Conservation (phyloP, 192 early-diverging fungal species). For the Linnemannia elongata region DNA sequence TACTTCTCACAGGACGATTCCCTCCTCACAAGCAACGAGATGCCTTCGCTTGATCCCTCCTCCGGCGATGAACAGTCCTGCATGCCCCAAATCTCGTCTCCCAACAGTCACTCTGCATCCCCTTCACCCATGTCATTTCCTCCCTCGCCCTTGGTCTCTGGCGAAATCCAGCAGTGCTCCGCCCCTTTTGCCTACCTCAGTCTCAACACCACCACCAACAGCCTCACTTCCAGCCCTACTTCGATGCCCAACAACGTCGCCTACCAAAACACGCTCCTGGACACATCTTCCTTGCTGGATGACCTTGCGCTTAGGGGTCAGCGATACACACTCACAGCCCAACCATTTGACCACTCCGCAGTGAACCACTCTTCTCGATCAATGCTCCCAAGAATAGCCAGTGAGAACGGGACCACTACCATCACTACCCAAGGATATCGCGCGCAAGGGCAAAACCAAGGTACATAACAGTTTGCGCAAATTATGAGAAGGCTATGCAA, state of each 20-base stretch:
- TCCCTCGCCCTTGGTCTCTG: constrained; percentile 20
- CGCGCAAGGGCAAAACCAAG: background rate
- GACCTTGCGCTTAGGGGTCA: background rate
- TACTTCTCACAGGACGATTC: constrained; percentile 16
- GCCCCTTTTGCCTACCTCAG: constrained; percentile 16
- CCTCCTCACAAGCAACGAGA: constrained; percentile 6
- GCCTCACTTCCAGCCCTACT: background rate
- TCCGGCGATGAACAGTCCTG: constrained; percentile 13
- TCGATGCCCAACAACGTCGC: constrained; percentile 8
- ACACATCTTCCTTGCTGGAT: background rate
- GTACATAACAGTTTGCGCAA: background rate
- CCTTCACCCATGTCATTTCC: constrained; percentile 32
- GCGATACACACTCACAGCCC: constrained; percentile 5
- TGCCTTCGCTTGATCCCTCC: constrained; percentile 10
- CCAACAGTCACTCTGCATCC: constrained; percentile 20
- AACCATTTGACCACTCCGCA: constrained; percentile 1
- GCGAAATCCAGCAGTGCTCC: background rate
- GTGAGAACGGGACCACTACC: background rate
- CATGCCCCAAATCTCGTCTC: constrained; percentile 14
- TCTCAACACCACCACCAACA: background rate
- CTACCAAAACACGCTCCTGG: constrained; percentile 7
- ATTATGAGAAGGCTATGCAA: background rate
- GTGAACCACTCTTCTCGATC: background rate
- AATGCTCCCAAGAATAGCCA: background rate
- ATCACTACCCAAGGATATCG: background rate